Base-by-base conservation (phyloP, 352 stramenopile species). In the Phytophthora pistaciae region DNA sequence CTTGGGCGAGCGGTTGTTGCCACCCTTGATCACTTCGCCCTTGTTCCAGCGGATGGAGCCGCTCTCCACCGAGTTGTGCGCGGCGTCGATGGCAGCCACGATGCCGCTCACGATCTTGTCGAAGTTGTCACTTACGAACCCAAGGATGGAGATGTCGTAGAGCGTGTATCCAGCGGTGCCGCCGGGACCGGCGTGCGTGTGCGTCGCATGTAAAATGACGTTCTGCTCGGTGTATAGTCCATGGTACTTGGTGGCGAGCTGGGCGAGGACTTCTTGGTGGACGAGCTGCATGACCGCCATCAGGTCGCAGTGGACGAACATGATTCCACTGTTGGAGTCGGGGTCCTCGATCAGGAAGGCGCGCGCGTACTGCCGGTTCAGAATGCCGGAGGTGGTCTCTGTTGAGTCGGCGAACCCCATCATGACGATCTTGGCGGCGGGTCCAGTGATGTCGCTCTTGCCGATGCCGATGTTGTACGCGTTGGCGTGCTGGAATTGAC, bases 31-130 rank as follows among this genome's bases (percentile, higher is more conserved):
- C 49, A 56, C 49, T 20, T 56, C 21, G 49, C 49, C 49, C 49
- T 56, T 56, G 49, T 56, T 56, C 49, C 49, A 56, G 13, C 49
- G 49, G 49, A 56, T 56, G 49, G 49, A 36, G 13, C 49, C 49
- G 13, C 21, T 31, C 33, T 56, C 10, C 5, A 33, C 23, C 23
- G 49, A 56, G 23, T 56, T 56, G 49, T 56, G 49, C 5, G 49
- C 49, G 23, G 20, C 23, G n/a, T 56, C 23, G 18, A 56, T 56
- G 5, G 49, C 49, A 11, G 20, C 49, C 49, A 56, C 23, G 49
- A 33, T 56, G 13, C 49, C 49, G 13, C 11, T 56, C 3, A 56
- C 49, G 23, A 56, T 7, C 23, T 56, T 56, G 11, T 56, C 23
- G 49, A 56, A 56, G 23, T 56, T 56, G 0, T 56, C 49, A 6